Conservation (phyloP, 495 filamentous ascomycete species). For the Penicillium cataractarum region DNA sequence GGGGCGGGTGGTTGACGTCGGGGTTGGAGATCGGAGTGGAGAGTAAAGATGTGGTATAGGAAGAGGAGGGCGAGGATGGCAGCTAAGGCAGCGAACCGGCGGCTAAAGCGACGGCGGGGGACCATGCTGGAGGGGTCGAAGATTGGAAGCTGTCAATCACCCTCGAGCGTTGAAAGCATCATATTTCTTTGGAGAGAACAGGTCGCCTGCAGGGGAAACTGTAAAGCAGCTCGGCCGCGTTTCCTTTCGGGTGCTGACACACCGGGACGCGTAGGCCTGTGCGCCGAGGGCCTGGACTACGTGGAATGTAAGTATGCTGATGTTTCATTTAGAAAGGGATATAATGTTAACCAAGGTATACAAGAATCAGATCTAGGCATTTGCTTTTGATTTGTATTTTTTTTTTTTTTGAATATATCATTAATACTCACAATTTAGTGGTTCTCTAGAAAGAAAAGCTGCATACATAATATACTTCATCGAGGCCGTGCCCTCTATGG, state of each 20-base stretch:
- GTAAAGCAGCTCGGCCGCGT: no score
- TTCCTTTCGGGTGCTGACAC: constrained; percentile 19
- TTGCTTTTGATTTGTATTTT: no score
- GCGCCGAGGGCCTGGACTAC: background rate
- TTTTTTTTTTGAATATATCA: no score
- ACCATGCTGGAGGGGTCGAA: constrained; percentile 29
- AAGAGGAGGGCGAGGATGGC: constrained; percentile 34
- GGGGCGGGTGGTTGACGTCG: constrained; percentile 4
- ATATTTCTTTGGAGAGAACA: background rate
- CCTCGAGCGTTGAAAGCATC: constrained; percentile 19
- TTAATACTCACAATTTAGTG: background rate
- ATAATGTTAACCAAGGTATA: no score
- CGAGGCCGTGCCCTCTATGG: no score
- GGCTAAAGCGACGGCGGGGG: constrained; percentile 34
- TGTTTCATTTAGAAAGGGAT: background rate
- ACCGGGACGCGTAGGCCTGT: constrained; percentile 17
- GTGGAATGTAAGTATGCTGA: constrained; percentile 5
- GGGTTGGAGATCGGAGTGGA: constrained; percentile 24
- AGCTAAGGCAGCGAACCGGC: constrained; percentile 33
- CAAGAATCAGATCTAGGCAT: no score
- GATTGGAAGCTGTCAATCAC: constrained; percentile 18
- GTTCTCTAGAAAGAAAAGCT: no score
- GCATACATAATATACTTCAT: no score
- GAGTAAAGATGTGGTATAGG: constrained; percentile 37
- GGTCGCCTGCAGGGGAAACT: constrained; percentile 15